Evolutionary conservation across 2,329 filamentous ascomycete genomes (phyloP).

Genomic region (Scleromitrula shiraiana): DNA sequence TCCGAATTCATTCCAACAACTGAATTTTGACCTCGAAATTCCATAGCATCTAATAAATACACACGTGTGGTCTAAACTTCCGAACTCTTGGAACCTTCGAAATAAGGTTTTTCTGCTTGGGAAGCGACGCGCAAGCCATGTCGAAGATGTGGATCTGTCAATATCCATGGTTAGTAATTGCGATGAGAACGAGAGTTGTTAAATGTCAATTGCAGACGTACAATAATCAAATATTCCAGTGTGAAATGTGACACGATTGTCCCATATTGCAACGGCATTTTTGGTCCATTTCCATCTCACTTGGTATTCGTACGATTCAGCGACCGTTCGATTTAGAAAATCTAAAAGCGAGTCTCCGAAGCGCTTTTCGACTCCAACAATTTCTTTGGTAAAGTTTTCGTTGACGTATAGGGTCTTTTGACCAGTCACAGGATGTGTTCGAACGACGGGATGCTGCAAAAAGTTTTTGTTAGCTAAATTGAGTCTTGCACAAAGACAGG

Average conservation of each 20-base stretch:
- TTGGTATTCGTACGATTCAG: constrained; percentile 22
- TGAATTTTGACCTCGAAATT: too few species aligned
- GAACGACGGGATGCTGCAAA: constrained; percentile 23
- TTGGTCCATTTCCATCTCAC: constrained; percentile 26
- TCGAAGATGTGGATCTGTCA: constrained; percentile 31
- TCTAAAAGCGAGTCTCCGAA: constrained; percentile 21
- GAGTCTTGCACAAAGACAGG: too few species aligned
- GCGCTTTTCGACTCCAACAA: constrained; percentile 23
- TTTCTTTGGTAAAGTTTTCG: constrained; percentile 16
- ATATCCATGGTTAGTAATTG: too few species aligned
- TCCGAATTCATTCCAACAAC: too few species aligned
- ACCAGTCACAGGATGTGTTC: constrained; percentile 27
- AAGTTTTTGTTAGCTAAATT: background rate
- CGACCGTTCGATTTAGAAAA: constrained; percentile 21
- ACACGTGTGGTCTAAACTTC: too few species aligned
- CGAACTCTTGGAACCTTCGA: constrained; percentile 38
- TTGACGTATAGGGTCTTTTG: constrained; percentile 24
- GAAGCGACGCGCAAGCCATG: constrained; percentile 66
- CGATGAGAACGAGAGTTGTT: too few species aligned
- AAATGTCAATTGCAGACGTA: too few species aligned
- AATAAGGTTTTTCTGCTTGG: constrained; percentile 64
- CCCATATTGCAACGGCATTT: constrained; percentile 23
- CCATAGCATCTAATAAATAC: too few species aligned
- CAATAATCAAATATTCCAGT: constrained; percentile 10
- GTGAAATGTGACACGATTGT: constrained; percentile 16